These are phyloP conservation scores for Phytophthora melonis DNA, from an alignment of 352 stramenopile genomes.

Conservation along the genomic window DNA sequence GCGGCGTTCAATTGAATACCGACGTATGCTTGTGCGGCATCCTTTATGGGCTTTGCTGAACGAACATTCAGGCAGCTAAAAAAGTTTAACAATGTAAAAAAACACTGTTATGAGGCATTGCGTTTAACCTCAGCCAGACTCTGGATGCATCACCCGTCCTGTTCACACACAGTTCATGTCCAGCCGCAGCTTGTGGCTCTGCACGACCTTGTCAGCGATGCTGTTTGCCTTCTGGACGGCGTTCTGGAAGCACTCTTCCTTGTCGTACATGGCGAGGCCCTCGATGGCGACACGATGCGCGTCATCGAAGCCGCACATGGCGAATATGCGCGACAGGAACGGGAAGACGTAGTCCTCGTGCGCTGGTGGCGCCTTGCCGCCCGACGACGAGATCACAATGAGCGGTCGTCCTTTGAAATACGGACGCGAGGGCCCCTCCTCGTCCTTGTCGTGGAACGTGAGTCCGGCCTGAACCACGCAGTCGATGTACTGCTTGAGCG, in stretches of 20 bases:
- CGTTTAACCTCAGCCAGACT: too few relatives aligned
- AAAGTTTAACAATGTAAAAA: too few relatives aligned
- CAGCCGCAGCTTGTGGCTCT: conserved; percentile 62
- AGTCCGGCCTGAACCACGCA: conserved; percentile 79
- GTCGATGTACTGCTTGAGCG: conserved; percentile 88
- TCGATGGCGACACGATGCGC: conserved; percentile 72
- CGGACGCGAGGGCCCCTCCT: conserved; percentile 59
- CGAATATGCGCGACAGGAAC: conserved; percentile 80
- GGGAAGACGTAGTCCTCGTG: conserved; percentile 77
- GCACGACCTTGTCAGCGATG: conserved; percentile 68
- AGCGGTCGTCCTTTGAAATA: conserved; percentile 68
- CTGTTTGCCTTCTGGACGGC: conserved; percentile 62
- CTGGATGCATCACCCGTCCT: background rate
- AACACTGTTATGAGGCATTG: too few relatives aligned
- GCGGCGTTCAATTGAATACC: too few relatives aligned
- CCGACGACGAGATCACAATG: conserved; percentile 82
- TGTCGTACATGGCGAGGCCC: conserved; percentile 68
- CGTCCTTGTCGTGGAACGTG: conserved; percentile 77
- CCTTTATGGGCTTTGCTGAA: too few relatives aligned
- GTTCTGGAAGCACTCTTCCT: conserved; percentile 68
- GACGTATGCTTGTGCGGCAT: background rate
- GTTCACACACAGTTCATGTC: conserved; percentile 45
- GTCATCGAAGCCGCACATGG: conserved; percentile 80
- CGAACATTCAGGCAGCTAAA: too few relatives aligned
- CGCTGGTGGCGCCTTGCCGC: conserved; percentile 61